A percentile compares a stretch with the other conserved stretches of the same genome.
These are phyloP conservation scores for Magnolia officinalis DNA, from an alignment of 164 flowering plant species.

Conservation along the genomic window DNA sequence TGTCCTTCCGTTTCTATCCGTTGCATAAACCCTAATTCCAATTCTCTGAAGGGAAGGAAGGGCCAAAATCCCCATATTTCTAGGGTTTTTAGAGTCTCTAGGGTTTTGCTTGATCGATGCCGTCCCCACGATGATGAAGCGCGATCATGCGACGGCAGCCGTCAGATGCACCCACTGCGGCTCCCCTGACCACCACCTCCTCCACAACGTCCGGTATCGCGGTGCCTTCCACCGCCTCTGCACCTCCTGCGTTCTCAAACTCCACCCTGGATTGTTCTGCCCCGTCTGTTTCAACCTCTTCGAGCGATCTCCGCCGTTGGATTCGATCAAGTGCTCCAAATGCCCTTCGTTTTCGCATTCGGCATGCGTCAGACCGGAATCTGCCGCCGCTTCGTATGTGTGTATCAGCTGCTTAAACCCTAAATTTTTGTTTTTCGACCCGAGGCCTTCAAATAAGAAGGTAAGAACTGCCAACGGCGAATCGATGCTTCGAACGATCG, in stretches of 20 bases:
- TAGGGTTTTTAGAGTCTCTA: background rate
- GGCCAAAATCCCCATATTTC: background rate
- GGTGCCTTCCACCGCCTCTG: conserved; percentile 44
- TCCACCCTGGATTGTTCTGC: conserved; percentile 47
- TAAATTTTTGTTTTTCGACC: conserved; percentile 29
- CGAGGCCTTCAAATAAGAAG: too few species aligned
- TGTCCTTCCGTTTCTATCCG: background rate
- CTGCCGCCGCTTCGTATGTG: conserved; percentile 2
- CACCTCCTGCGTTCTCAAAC: conserved; percentile 31
- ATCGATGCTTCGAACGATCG: conserved; percentile 17
- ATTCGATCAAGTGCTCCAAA: conserved; percentile 33
- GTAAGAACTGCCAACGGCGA: too few species aligned
- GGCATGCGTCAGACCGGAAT: conserved; percentile 22
- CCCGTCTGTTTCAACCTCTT: conserved; percentile 46
- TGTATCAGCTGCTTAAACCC: conserved; percentile 48
- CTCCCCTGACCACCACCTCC: conserved; percentile 19
- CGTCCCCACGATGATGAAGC: conserved; percentile 7
- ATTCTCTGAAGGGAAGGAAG: background rate
- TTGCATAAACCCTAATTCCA: background rate
- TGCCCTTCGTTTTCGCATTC: conserved; percentile 52
- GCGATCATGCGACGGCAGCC: background rate
- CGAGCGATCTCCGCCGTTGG: conserved; percentile 24
- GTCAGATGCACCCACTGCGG: conserved; percentile 20
- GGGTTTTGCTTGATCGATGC: conserved; percentile 2
- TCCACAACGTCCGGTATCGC: conserved; percentile 27